A percentile compares a stretch with the other conserved stretches of the same genome.
Conservation (phyloP, 2,329 filamentous ascomycete genomes). For the Magnaporthiopsis incrustans region DNA sequence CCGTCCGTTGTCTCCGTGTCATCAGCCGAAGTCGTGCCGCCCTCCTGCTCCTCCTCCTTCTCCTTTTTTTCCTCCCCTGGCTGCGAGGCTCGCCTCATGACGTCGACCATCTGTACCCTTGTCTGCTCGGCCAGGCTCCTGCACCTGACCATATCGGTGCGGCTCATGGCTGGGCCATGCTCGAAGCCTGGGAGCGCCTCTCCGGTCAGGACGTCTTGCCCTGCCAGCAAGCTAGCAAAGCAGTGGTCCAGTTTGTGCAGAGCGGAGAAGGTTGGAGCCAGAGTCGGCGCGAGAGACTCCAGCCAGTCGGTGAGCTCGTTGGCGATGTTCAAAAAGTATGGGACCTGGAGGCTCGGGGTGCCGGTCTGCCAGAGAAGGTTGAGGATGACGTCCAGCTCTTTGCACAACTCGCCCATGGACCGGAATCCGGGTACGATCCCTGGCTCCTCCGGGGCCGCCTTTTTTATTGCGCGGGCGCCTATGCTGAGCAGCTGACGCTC, state of each 20-base stretch:
- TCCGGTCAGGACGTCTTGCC: constrained; percentile 57
- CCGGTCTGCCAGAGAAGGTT: constrained; percentile 82
- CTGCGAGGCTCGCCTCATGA: constrained; percentile 48
- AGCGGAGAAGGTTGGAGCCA: constrained; percentile 60
- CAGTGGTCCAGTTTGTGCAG: constrained; percentile 75
- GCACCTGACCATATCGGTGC: constrained; percentile 80
- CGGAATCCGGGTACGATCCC: constrained; percentile 45
- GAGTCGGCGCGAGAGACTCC: constrained; percentile 60
- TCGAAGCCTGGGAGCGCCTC: constrained; percentile 64
- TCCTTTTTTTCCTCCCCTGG: constrained; percentile 32
- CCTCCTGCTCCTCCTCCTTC: constrained; percentile 33
- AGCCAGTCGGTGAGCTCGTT: constrained; percentile 66
- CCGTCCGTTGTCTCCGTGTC: constrained; percentile 14
- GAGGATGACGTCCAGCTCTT: constrained; percentile 65
- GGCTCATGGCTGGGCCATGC: constrained; percentile 52
- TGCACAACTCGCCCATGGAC: constrained; percentile 61
- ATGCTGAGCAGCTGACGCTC: constrained; percentile 44
- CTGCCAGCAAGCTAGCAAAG: constrained; percentile 67
- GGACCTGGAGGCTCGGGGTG: constrained; percentile 74
- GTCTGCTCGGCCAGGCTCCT: constrained; percentile 74
- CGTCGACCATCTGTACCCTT: constrained; percentile 60
- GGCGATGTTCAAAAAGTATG: constrained; percentile 73
- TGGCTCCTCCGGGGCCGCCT: constrained; percentile 36
- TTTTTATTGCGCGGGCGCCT: constrained; percentile 53
- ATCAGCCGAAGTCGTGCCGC: constrained; percentile 21